phyloP scores from a whole-genome alignment of 139 green algal species.

The Yamagishiella unicocca region DNA sequence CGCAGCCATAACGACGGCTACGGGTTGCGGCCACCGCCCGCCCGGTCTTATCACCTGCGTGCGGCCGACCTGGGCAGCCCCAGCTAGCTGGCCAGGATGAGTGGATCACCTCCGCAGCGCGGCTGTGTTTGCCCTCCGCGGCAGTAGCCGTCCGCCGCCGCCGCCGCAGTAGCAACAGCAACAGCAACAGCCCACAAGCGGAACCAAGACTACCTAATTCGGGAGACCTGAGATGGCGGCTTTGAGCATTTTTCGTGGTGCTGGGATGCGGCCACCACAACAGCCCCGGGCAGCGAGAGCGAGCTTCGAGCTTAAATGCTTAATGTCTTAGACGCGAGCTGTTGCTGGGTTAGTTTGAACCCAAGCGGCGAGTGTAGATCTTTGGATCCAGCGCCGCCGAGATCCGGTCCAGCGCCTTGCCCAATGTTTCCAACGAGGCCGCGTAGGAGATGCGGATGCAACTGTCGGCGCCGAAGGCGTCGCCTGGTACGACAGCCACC shows the following conservation, averaged over 20 bases:
- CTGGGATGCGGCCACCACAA: neutral
- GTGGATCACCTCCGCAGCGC: no score
- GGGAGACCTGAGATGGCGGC: no score
- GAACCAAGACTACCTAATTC: no score
- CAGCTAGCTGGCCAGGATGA: no score
- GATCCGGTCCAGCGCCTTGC: conserved; percentile 85
- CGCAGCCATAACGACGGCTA: no score
- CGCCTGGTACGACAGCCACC: conserved; percentile 94
- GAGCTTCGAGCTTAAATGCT: neutral
- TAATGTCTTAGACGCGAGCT: neutral
- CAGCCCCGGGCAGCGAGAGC: neutral
- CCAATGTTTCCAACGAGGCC: conserved; percentile 83
- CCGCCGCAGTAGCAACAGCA: no score
- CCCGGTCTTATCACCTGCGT: no score
- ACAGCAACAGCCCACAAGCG: no score
- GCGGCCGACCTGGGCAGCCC: no score
- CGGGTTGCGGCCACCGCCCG: no score
- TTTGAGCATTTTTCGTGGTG: neutral
- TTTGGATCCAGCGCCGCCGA: conserved; percentile 69
- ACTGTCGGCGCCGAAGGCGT: conserved; percentile 92
- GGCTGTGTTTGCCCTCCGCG: no score
- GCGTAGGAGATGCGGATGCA: conserved; percentile 97
- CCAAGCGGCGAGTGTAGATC: conserved; percentile 3
- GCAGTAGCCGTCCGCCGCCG: no score
- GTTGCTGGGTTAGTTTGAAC: neutral